phyloP scores from a whole-genome alignment of 257 asterid species.

The Voacanga thouarsii region DNA sequence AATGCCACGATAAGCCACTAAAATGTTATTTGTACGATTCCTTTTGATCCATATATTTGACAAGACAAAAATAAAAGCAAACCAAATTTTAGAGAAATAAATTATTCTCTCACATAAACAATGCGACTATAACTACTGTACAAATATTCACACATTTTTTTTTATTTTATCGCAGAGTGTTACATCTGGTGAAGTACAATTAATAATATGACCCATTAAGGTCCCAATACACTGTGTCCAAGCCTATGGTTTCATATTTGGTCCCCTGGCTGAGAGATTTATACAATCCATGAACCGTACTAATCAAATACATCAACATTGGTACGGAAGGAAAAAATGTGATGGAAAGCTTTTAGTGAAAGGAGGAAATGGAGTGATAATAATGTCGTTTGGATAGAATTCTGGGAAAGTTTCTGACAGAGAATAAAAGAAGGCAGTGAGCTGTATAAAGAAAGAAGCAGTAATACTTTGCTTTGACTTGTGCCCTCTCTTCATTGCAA shows the following conservation, averaged over 20 bases:
- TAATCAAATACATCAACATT: not conserved
- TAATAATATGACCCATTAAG: not conserved
- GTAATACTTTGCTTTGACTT: conserved; percentile 29
- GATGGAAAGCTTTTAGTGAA: not conserved
- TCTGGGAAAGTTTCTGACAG: conserved; percentile 7
- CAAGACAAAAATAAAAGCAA: not conserved
- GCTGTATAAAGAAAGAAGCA: not conserved
- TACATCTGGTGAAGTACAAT: no score
- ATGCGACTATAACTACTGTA: no score
- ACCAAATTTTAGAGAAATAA: no score
- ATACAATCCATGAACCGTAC: conserved; percentile 1
- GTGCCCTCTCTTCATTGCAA: conserved; percentile 25
- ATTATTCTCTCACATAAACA: no score
- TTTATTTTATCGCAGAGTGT: no score
- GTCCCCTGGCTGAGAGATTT: not conserved
- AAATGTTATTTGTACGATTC: not conserved
- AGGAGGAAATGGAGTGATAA: not conserved
- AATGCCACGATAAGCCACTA: not conserved
- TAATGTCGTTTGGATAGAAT: not conserved
- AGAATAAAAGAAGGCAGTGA: not conserved
- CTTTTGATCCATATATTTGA: not conserved
- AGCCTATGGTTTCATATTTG: not conserved
- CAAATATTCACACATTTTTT: no score
- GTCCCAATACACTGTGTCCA: not conserved
- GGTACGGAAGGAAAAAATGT: not conserved